Conservation (phyloP, 345 rosid genomes). For the Streptanthus diversifolius region DNA sequence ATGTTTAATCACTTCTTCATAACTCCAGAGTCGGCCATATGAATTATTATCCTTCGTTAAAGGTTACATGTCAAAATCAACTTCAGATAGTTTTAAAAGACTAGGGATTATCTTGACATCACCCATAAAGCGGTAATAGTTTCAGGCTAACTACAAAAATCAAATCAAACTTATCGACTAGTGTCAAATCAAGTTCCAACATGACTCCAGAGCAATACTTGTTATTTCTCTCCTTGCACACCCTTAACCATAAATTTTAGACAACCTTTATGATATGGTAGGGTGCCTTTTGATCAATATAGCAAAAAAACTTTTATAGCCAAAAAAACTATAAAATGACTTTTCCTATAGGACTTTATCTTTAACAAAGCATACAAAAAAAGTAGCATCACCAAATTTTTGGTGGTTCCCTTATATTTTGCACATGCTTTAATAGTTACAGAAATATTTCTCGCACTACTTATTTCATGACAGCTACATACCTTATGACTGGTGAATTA, state of each 20-base stretch:
- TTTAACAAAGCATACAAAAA: constrained; percentile 30
- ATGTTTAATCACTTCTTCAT: neutral
- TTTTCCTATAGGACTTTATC: constrained; percentile 18
- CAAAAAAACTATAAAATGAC: constrained; percentile 4
- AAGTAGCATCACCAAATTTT: constrained; percentile 20
- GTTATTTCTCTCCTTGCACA: neutral
- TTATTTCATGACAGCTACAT: constrained; percentile 5
- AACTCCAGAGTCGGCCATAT: constrained; percentile 4
- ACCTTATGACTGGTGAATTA: neutral
- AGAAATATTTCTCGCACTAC: neutral
- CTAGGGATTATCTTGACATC: constrained; percentile 3
- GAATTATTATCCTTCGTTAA: neutral
- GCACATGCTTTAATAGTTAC: neutral
- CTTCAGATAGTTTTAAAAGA: neutral
- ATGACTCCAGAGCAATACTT: constrained; percentile 14
- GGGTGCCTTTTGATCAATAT: constrained; percentile 17
- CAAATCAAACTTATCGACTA: constrained; percentile 24
- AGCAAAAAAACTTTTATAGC: neutral
- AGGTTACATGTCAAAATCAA: constrained; percentile 14
- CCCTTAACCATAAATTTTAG: constrained; percentile 9
- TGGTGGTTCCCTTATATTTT: constrained; percentile 12
- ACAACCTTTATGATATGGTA: constrained; percentile 26
- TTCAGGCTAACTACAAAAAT: constrained; percentile 21
- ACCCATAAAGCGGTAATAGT: neutral
- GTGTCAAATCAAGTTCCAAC: constrained; percentile 28